phyloP scores from a whole-genome alignment of 2,329 filamentous ascomycete species.

The Dichotomopilus funicola region DNA sequence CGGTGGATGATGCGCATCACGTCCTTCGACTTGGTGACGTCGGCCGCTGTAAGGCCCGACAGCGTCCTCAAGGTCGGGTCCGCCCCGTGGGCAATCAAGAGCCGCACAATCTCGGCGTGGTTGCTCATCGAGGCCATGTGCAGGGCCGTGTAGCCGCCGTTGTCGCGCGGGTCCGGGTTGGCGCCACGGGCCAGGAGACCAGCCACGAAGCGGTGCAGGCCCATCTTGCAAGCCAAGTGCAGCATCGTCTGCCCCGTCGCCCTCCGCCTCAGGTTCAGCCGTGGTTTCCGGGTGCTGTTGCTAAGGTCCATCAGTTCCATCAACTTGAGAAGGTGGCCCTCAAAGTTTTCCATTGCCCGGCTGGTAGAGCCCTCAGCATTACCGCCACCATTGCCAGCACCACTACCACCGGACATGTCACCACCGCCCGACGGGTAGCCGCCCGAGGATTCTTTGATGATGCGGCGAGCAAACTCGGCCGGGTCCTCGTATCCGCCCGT shows the following conservation, averaged over 20 bases:
- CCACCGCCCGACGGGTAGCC: slow-evolving; percentile 36
- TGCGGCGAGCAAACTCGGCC: slow-evolving; percentile 54
- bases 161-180: slow-evolving; percentile 66
- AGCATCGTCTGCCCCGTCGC: slow-evolving; percentile 73
- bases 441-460: slow-evolving; percentile 38
- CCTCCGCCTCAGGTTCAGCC: slow-evolving; percentile 53
- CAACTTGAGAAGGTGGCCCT: slow-evolving; percentile 63
- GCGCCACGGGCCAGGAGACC: slow-evolving; percentile 73
- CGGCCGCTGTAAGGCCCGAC: slow-evolving; percentile 62
- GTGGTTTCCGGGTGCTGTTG: slow-evolving; percentile 61
- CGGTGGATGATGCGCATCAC: slow-evolving; percentile 58
- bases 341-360: slow-evolving; percentile 43
- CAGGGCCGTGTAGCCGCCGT: slow-evolving; percentile 73
- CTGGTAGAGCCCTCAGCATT: slow-evolving; percentile 27
- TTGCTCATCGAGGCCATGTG: slow-evolving; percentile 74
- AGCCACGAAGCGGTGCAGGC: slow-evolving; percentile 68
- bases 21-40: slow-evolving; percentile 60
- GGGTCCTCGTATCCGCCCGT: slow-evolving; percentile 56
- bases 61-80: slow-evolving; percentile 64
- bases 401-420: slow-evolving; percentile 15
- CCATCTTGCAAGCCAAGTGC: slow-evolving; percentile 69
- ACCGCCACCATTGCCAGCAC: too few species aligned
- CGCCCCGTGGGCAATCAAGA: slow-evolving; percentile 66
- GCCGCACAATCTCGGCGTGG: slow-evolving; percentile 67
- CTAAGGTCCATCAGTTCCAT: slow-evolving; percentile 75